phyloP scores from a whole-genome alignment of 2,329 filamentous ascomycete species.

The Dactylellina sp. region DNA sequence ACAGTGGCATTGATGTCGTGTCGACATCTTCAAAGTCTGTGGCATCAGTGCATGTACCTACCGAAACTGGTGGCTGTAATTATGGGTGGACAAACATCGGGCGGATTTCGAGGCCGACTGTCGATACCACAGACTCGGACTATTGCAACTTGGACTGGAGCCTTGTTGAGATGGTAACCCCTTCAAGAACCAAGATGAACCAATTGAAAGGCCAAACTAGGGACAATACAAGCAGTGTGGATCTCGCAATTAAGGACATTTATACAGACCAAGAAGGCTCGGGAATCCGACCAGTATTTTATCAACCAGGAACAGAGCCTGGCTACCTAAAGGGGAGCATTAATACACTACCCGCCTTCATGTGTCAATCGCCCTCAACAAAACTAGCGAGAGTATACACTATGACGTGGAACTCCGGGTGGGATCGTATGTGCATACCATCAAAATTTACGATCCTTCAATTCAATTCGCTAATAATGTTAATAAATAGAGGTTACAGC shows the following conservation, averaged over 20 bases:
- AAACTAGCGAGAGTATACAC: slow-evolving; percentile 30
- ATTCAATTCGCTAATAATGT: background rate
- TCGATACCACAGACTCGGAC: background rate
- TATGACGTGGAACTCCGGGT: slow-evolving; percentile 36
- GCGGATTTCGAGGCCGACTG: background rate
- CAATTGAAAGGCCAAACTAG: background rate
- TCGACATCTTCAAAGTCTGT: background rate
- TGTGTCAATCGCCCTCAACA: slow-evolving; percentile 22
- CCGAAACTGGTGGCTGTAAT: slow-evolving; percentile 19
- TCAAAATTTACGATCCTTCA: no score
- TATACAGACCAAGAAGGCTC: background rate
- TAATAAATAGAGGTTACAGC: slow-evolving; percentile 24
- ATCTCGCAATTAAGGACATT: background rate
- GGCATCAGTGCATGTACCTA: slow-evolving; percentile 30
- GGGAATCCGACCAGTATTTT: slow-evolving; percentile 16
- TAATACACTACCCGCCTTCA: slow-evolving; percentile 19
- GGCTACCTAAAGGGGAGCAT: slow-evolving; percentile 29
- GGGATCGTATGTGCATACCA: slow-evolving; percentile 21
- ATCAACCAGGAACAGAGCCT: slow-evolving; percentile 36
- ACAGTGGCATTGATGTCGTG: slow-evolving; percentile 1
- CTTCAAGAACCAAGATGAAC: slow-evolving; percentile 22
- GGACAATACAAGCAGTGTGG: background rate
- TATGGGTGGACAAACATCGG: slow-evolving; percentile 35
- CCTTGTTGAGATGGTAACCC: slow-evolving; percentile 24
- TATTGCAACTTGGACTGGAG: slow-evolving; percentile 37